A percentile compares a stretch with the other conserved stretches of the same genome.
These are phyloP conservation scores for Saccharomycopsis microspora DNA, from an alignment of 805 yeast genomes.

Conservation along the genomic window DNA sequence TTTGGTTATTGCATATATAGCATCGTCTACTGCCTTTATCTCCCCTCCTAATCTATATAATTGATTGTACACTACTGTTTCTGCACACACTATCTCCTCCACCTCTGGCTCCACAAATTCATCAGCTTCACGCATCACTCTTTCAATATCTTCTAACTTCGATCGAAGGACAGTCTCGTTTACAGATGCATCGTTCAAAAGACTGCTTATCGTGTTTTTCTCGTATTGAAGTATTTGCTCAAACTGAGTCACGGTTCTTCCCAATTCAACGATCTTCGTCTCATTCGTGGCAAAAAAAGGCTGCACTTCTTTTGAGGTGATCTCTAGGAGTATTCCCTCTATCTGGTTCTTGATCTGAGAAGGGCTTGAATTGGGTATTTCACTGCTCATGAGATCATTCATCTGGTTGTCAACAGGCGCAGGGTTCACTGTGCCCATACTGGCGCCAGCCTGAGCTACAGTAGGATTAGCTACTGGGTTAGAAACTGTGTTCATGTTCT, in stretches of 20 bases:
- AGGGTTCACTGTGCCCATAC: no score
- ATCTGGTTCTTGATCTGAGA: conserved; percentile 11
- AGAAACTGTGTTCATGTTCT: no score
- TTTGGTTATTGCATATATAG: conserved; percentile 46
- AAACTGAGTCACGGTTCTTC: conserved; percentile 24
- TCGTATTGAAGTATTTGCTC: conserved; percentile 27
- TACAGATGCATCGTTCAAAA: conserved; percentile 20
- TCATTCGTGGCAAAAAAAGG: conserved; percentile 11
- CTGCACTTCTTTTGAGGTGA: conserved; percentile 19
- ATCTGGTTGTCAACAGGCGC: no score
- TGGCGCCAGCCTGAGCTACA: no score
- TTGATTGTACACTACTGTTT: conserved; percentile 46
- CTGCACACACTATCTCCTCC: conserved; percentile 37
- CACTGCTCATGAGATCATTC: no score
- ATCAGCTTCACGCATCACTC: conserved; percentile 24
- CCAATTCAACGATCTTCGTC: conserved; percentile 5
- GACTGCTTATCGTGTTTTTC: conserved; percentile 19
- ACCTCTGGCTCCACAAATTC: conserved; percentile 24
- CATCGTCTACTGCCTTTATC: conserved; percentile 62
- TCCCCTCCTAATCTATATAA: conserved; percentile 52
- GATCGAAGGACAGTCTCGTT: conserved; percentile 22
- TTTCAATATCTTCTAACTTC: conserved; percentile 22
- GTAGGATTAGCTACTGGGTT: no score
- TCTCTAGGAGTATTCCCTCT: conserved; percentile 18
- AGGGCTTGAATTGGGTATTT: no score